Base-by-base conservation (phyloP, 768 basidiomycete species). In the Pulveroboletus sp. region DNA sequence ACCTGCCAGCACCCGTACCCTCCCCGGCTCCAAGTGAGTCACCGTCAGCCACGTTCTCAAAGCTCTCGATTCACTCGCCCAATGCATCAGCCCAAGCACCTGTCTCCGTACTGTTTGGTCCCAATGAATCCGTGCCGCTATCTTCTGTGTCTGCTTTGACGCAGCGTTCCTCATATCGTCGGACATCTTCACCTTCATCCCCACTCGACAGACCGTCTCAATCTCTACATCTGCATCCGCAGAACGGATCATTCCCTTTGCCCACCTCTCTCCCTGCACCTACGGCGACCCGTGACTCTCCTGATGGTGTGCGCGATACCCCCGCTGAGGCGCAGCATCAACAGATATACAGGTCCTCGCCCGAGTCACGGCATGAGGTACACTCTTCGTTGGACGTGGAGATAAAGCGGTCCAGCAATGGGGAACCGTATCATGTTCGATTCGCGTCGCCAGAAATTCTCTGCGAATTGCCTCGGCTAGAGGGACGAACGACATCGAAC, bases 21-120 rank as follows among this genome's bases (percentile, higher is more conserved):
- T 41, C 43, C 24, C 30, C 52, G 17, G 41, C 26, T 6, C 33
- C 63, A n/a, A 54, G 52, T 3, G 59, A 63, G 3, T 80, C 79
- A 0, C 79, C 78, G 1, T 72, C 79, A 0, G 62, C 68, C 4
- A 70, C 77, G 0, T 82, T 82, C 51, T 75, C 81, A 39, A 76
- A 74, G 43, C 68, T 82, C 35, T 80, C 81, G 2, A 51, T 81
- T 54, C 55, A 76, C 56, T 68, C 68, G 39, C 69, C 72, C 43
- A 51, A 68, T 46, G 51, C 55, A 43, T 49, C 49, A 27, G 52
- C 51, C 18, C 46, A 45, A 11, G 36, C 57, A 10, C 47, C 47
- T 30, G 33, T 46, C 11, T 51, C 63, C 37, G 35, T 55, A 9
- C 40, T 56, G 36, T 39, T 54, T 17, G 32, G 30, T 12, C 50